Conservation (phyloP, 1,284 basidiomycete genomes). For the Sanguinoderma infundibulare region DNA sequence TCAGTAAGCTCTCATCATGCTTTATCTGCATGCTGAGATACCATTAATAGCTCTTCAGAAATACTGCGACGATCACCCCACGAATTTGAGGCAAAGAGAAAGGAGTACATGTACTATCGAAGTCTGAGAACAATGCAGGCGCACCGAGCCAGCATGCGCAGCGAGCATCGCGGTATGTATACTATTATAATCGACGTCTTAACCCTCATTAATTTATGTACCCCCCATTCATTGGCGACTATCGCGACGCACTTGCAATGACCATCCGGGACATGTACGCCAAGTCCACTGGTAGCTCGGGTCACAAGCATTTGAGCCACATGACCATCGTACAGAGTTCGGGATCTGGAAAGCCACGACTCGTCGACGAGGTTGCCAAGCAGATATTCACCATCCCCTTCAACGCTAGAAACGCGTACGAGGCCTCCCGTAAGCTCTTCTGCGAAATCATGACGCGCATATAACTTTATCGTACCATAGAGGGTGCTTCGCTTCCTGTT, state of each 20-base stretch:
- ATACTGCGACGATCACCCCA: neutral
- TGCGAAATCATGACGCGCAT: neutral
- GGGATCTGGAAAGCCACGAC: slow-evolving; percentile 45
- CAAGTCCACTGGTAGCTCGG: neutral
- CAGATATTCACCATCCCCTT: slow-evolving; percentile 48
- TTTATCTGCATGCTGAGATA: neutral
- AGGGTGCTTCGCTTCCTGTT: neutral
- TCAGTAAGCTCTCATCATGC: neutral
- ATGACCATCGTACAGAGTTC: slow-evolving; percentile 25
- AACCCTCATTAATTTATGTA: neutral
- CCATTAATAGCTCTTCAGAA: too few relatives aligned
- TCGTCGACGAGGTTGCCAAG: slow-evolving; percentile 51
- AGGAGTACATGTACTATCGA: too few relatives aligned
- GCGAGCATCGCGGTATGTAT: neutral
- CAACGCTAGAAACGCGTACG: slow-evolving; percentile 27
- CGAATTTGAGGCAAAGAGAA: too few relatives aligned
- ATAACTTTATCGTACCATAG: neutral
- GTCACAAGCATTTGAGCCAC: neutral
- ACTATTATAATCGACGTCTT: neutral
- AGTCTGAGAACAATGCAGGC: too few relatives aligned
- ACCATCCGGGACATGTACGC: neutral
- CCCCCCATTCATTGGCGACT: neutral
- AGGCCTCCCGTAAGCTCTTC: neutral
- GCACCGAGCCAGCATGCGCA: neutral
- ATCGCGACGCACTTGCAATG: neutral